Base-by-base conservation (phyloP, 768 basidiomycete genomes). In the Leccinum uliginosum region DNA sequence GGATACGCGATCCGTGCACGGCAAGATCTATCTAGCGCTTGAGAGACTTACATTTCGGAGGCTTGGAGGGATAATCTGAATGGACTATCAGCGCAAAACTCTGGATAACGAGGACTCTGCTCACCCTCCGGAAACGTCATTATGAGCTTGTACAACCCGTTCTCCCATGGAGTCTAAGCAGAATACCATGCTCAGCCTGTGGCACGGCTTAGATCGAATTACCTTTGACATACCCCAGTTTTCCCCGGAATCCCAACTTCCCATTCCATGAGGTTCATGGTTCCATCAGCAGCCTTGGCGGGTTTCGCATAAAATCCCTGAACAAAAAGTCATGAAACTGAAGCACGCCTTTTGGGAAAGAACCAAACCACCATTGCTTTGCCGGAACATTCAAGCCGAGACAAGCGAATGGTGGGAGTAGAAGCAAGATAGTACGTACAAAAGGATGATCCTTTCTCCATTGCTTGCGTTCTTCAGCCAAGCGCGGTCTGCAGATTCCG, bases 381-480 rank as follows among this genome's bases (percentile, higher is more conserved):
- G 11, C 21, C 40, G 19, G 10, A 12, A 43, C 46, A 44, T 49
- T 51, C 43, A 19, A 50, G 40, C 23, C 29, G 48, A 50, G 26
- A 26, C 52, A 51, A 53, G 46, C 30, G 55, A 43, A 45, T 50
- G 35, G 35, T 30, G 23, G 32, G 53, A 51, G 50, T 23, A 55
- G 35, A 53, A 29, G 35, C n/a, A 44, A 2, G 46, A 51, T 34
- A 9, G 38, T 55, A 82, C 92, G 75, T 73, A 98, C 97, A 65
- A 96, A 98, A 29, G 97, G 97, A 74, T 99, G 97, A 64, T 98
- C 97, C 74, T 95, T 98, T 57, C 97, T 77, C 97, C 97, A 99
- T 67, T 95, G 92, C 76, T 99, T 99, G 67, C 97, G 85, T 74
- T 99, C 97, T 74, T 98, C 97, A 27, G 93, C 84, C 15, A 99